Base-by-base conservation (phyloP, 1,284 basidiomycete species). In the Cutaneotrichosporon arboriforme region DNA sequence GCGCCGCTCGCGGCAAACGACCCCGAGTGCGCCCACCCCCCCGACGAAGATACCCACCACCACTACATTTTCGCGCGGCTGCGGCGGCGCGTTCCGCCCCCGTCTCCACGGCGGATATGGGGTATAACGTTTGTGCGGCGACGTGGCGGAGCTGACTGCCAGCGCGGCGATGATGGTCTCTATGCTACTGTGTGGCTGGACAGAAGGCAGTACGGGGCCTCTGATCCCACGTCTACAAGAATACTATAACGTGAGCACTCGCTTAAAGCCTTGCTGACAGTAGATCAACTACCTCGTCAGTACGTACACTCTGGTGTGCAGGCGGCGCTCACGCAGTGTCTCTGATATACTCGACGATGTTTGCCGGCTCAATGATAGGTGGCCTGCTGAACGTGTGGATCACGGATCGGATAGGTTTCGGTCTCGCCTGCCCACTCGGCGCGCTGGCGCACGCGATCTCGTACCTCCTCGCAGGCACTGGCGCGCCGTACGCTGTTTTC, bases 351-450 rank as follows among this genome's bases (percentile, higher is more conserved):
- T 33, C 43, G 18, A 50, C 47, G 5, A 17, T 20, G 1, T 58
- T 58, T n/a, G 57, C 20, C 4, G 57, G 57, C 22, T 43, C 43
- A 4, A 31, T 58, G 22, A 26, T 45, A 15, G 50, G 37, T 7
- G 57, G 50, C 9, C 40, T 55, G 3, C 5, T 76, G 3, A 83
- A 84, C 59, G 79, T 85, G 1, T 77, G 75, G 43, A 57, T 85
- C n/a, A 80, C 77, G 0, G 79, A 83, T 39, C 77, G 72, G 38
- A 60, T 83, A 17, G 82, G 82, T 0, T 83, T 85, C 59, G 84
- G 84, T 49, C 82, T 81, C 69, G 82, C 81, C 54, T 35, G 64
- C 4, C 42, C 51, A 1, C 21, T 57, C 18, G 49, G 43, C n/a
- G 53, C 55, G 4, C 21, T 60, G 22, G 23, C 35, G 9, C 22